Percentiles rank a stretch among this genome's conserved stretches.
phyloP scores from a whole-genome alignment of 2,329 filamentous ascomycete genomes.

The Xylariaceae sp. region DNA sequence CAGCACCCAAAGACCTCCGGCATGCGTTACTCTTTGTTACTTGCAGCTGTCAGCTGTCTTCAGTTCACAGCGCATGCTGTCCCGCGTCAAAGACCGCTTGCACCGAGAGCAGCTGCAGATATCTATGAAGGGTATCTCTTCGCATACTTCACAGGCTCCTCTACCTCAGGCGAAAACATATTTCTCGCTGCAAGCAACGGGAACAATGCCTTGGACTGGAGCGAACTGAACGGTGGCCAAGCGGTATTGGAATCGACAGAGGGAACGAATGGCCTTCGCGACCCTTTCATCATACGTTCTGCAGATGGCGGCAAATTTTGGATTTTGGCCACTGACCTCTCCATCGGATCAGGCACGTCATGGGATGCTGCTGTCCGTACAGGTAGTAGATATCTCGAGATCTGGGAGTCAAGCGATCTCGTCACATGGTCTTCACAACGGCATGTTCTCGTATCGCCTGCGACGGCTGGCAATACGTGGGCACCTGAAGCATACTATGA shows the following conservation, averaged over 20 bases:
- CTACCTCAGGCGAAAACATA: conserved; percentile 46
- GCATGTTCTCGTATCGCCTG: conserved; percentile 45
- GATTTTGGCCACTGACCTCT: conserved; percentile 49
- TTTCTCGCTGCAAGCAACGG: conserved; percentile 49
- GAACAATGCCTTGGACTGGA: conserved; percentile 49
- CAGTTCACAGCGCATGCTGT: conserved; percentile 3
- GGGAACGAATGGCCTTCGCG: conserved; percentile 47
- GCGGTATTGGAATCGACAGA: conserved; percentile 42
- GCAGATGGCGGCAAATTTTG: conserved; percentile 49
- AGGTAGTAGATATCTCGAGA: conserved; percentile 48
- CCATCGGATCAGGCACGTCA: conserved; percentile 50
- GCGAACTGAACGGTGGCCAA: conserved; percentile 44
- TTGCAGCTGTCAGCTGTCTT: conserved; percentile 4
- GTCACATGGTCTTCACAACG: conserved; percentile 49
- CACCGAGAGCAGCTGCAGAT: conserved; percentile 3
- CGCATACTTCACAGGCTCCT: conserved; percentile 47
- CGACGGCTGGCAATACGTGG: conserved; percentile 51
- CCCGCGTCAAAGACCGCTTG: conserved; percentile 9
- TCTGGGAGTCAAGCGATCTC: conserved; percentile 51
- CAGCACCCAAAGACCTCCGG: background rate
- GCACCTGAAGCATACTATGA: conserved; percentile 51
- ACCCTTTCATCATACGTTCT: conserved; percentile 51
- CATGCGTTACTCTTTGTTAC: conserved; percentile 7
- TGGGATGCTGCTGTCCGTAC: conserved; percentile 45
- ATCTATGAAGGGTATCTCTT: conserved; percentile 45